Conservation (phyloP, 73 alveolate genomes). For the Paramecium biaurelia region DNA sequence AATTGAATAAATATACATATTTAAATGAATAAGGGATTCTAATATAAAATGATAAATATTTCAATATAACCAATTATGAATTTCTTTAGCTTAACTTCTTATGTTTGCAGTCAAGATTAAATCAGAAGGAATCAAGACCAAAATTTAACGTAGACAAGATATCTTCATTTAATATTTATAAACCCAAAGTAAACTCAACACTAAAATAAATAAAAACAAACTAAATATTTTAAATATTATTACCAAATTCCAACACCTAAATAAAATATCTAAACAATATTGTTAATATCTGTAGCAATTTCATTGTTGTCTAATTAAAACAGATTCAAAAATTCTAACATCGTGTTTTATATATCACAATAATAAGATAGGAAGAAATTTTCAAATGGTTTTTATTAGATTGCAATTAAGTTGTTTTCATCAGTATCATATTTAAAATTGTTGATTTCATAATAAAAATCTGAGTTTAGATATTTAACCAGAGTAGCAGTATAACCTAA, state of each 20-base stretch:
- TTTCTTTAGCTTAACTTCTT: conserved; percentile 21
- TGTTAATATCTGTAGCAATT: neutral
- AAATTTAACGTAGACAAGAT: neutral
- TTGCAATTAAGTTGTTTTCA: neutral
- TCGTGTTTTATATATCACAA: neutral
- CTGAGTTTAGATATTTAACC: neutral
- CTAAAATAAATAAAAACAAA: neutral
- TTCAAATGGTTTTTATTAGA: neutral
- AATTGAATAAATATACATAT: no score
- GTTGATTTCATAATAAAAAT: neutral
- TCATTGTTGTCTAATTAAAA: neutral
- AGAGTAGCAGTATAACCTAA: conserved; percentile 18
- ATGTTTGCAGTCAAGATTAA: neutral
- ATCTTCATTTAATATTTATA: neutral
- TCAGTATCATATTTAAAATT: neutral
- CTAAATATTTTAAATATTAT: neutral
- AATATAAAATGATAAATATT: neutral
- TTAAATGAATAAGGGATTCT: no score
- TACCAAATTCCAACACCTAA: conserved; percentile 28
- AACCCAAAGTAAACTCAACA: neutral
- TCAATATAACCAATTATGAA: conserved; percentile 32
- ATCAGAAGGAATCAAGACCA: conserved; percentile 4
- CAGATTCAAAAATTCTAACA: neutral
- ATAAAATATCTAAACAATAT: neutral
- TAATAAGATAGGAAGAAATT: neutral